Percentiles rank a stretch among this genome's conserved stretches.
Conservation (phyloP, 2,329 filamentous ascomycete genomes). For the Penicillium sclerotigenum region DNA sequence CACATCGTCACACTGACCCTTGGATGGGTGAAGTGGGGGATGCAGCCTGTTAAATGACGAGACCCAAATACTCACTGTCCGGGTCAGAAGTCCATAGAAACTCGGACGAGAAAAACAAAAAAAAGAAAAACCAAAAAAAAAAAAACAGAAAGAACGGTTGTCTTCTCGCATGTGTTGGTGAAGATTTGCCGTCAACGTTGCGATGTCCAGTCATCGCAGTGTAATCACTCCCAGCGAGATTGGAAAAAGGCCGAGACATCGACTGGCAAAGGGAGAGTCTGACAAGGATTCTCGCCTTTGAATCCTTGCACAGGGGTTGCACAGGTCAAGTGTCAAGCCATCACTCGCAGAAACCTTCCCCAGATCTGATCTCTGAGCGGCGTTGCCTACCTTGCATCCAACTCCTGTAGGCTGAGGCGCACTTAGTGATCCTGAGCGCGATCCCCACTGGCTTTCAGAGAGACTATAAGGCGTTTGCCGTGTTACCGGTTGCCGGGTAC, state of each 20-base stretch:
- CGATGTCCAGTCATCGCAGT: neutral
- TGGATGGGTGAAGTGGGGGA: constrained; percentile 4
- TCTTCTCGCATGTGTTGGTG: neutral
- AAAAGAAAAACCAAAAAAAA: no score
- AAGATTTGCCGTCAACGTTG: neutral
- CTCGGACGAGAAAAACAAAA: neutral
- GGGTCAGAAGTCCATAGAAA: neutral
- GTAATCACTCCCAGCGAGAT: constrained; percentile 10
- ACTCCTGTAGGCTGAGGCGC: neutral
- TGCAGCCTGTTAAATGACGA: neutral
- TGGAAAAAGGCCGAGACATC: constrained; percentile 21
- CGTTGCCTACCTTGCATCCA: constrained; percentile 11
- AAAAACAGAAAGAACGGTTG: neutral
- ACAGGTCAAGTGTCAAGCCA: constrained; percentile 17
- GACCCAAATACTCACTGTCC: neutral
- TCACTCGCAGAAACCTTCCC: constrained; percentile 22
- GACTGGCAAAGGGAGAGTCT: constrained; percentile 3
- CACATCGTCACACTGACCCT: constrained; percentile 19
- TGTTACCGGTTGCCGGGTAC: neutral
- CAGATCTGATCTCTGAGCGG: constrained; percentile 11
- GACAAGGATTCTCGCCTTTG: constrained; percentile 13
- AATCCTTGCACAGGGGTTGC: constrained; percentile 21
- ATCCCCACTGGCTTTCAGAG: neutral
- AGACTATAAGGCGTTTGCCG: neutral
- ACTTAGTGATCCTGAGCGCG: neutral